Conservation (phyloP, 2,329 filamentous ascomycete species). For the Pseudocercospora macadamiae region DNA sequence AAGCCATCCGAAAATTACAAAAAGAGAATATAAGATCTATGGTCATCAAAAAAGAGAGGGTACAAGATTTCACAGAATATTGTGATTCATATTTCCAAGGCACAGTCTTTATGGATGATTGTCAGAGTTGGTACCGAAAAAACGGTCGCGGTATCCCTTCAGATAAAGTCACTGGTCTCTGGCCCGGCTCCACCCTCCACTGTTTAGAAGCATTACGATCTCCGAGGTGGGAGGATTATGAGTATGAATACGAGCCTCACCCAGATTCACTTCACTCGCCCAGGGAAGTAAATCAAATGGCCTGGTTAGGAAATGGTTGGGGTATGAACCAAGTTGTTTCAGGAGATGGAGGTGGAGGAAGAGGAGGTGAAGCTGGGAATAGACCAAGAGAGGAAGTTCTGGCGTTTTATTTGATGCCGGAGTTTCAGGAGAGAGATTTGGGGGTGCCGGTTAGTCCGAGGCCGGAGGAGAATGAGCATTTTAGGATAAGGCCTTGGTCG, state of each 20-base stretch:
- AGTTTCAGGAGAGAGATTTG: slow-evolving; percentile 40
- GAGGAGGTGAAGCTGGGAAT: slow-evolving; percentile 21
- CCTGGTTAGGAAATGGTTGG: slow-evolving; percentile 71
- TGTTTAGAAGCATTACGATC: slow-evolving; percentile 60
- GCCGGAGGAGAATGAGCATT: slow-evolving; percentile 46
- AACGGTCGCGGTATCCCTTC: slow-evolving; percentile 34
- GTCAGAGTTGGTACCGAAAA: slow-evolving; percentile 23
- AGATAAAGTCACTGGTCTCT: slow-evolving; percentile 37
- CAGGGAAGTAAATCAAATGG: slow-evolving; percentile 56
- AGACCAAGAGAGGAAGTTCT: slow-evolving; percentile 41
- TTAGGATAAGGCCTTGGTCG: slow-evolving; percentile 41
- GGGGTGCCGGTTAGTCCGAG: slow-evolving; percentile 35
- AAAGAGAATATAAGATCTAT: slow-evolving; percentile 44
- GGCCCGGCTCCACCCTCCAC: slow-evolving; percentile 46
- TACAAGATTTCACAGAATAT: slow-evolving; percentile 54
- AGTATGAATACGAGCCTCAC: slow-evolving; percentile 50
- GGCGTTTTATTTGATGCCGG: slow-evolving; percentile 47
- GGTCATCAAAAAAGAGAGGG: slow-evolving; percentile 50
- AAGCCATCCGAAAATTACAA: slow-evolving; percentile 45
- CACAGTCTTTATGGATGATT: slow-evolving; percentile 37
- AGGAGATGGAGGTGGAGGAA: neutral
- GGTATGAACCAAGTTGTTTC: slow-evolving; percentile 57
- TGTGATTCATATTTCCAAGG: slow-evolving; percentile 54
- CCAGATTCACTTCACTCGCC: too few species aligned
- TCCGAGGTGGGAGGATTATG: slow-evolving; percentile 64